phyloP scores from a whole-genome alignment of 2,329 filamentous ascomycete species.

The Ascochyta viciae-villosae region DNA sequence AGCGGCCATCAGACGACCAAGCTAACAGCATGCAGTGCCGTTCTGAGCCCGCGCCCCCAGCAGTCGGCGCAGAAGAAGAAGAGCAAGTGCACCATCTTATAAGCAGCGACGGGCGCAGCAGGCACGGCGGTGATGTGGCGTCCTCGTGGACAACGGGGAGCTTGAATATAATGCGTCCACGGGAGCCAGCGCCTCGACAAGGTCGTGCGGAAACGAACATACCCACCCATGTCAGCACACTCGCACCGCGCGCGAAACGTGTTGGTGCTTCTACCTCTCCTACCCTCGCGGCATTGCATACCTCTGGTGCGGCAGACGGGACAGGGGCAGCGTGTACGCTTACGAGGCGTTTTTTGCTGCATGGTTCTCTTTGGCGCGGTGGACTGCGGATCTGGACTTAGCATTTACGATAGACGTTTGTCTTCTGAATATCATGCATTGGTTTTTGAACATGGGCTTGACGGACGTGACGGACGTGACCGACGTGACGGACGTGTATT shows the following conservation, averaged over 20 bases:
- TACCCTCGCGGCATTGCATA: conserved; percentile 29
- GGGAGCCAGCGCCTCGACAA: conserved; percentile 4
- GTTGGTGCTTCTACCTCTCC: conserved; percentile 14
- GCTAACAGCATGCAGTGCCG: conserved; percentile 44
- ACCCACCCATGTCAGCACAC: conserved; percentile 13
- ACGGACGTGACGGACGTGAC: not conserved
- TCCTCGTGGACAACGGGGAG: conserved; percentile 26
- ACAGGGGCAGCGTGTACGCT: conserved; percentile 26
- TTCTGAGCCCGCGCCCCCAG: conserved; percentile 50
- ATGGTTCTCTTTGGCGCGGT: conserved; percentile 41
- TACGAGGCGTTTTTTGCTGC: conserved; percentile 29
- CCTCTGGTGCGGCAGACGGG: conserved; percentile 25
- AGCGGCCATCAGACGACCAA: not conserved
- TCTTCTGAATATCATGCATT: conserved; percentile 31
- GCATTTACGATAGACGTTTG: conserved; percentile 40
- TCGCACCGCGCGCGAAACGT: conserved; percentile 8
- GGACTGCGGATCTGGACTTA: conserved; percentile 32
- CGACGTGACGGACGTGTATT: not conserved
- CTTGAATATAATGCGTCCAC: conserved; percentile 34
- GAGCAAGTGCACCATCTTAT: conserved; percentile 40
- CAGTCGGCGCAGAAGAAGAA: conserved; percentile 35
- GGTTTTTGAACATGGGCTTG: conserved; percentile 1
- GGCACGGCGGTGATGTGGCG: conserved; percentile 28
- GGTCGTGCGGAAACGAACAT: conserved; percentile 13
- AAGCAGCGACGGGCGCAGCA: conserved; percentile 17